phyloP scores from a whole-genome alignment of 1,284 basidiomycete genomes.

The Leccinum subspadiceum region DNA sequence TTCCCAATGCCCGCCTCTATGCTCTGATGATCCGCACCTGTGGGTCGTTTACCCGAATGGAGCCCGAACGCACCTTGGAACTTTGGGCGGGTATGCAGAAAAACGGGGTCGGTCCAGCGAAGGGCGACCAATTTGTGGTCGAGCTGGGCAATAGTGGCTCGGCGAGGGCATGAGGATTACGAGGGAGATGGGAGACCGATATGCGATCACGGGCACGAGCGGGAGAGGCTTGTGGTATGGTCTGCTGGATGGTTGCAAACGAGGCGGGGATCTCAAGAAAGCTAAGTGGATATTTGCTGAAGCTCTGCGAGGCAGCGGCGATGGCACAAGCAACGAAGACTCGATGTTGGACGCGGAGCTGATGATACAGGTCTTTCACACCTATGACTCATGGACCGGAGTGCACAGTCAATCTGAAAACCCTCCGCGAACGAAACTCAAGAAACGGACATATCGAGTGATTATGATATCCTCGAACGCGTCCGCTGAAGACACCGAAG shows the following conservation, averaged over 20 bases:
- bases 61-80: slow-evolving; percentile 91
- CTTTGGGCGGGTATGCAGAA: slow-evolving; percentile 91
- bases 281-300: slow-evolving; percentile 92
- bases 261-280: slow-evolving; percentile 78
- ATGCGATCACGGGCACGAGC: slow-evolving; percentile 14
- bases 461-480: not conserved
- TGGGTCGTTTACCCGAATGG: slow-evolving; percentile 54
- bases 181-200: slow-evolving; percentile 70
- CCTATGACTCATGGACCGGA: slow-evolving; percentile 56
- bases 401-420: slow-evolving; percentile 7
- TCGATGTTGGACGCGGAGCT: slow-evolving; percentile 61
- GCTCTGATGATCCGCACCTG: slow-evolving; percentile 89
- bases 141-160: slow-evolving; percentile 62
- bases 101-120: slow-evolving; percentile 53
- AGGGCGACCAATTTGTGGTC: slow-evolving; percentile 64
- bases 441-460: not conserved
- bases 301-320: slow-evolving; percentile 52
- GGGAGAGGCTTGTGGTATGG: slow-evolving; percentile 69
- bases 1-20: slow-evolving; percentile 75
- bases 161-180: slow-evolving; percentile 79
- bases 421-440: slow-evolving; percentile 7
- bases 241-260: slow-evolving; percentile 85
- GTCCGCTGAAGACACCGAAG: not conserved
- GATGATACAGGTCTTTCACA: slow-evolving; percentile 84
- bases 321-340: slow-evolving; percentile 31